Base-by-base conservation (phyloP, 2,329 filamentous ascomycete genomes). In the Penicillium hordei region DNA sequence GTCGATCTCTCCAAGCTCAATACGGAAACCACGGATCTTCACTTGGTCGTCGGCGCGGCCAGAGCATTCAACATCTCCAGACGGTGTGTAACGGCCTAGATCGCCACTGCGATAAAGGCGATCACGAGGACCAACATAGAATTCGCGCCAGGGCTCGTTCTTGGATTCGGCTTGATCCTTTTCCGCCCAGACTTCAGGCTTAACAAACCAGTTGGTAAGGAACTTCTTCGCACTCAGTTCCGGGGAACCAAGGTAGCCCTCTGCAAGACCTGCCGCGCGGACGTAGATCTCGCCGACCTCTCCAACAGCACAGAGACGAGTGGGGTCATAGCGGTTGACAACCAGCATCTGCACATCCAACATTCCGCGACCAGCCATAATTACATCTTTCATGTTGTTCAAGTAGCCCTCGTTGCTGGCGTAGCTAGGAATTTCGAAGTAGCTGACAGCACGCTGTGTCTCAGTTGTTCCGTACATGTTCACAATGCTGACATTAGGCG, bases 11-110 rank as follows among this genome's bases (percentile, higher is more conserved):
- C 89, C 89, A 45, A 97, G 86, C 77, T 99, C 94, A 65, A 99
- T 96, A 60, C 93, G 84, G 82, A 97, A 97, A 1, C 93, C 93
- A 59, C 94, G 89, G 64, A 97, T 93, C 81, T 97, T 99, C 78
- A 97, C 90, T 72, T 97, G 93, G 65, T 89, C 84, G 70, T 97
- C 93, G 25, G 86, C 87, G 58, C 94, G 83, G 23, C 93, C 93
- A 10, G 89, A 88, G 69, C 87, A 90, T 68, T 89, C 89, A 12
- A 91, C 88, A 63, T 88, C 87, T 36, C 90, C 91, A 44, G 86
- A 82, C 2, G 82, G 80, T 51, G 86, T 84, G 69, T 90, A 93
- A 57, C 86, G 81, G 4, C 93, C 93, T 4, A 99, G 78, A 72
- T 97, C 93, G 27, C 93, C 94, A 39, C 88, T 94, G 21, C 90